Evolutionary conservation across 345 rosid species (phyloP), one percentile per base, ranked within the genome.

Genomic region (Eucalyptus pauciflora): DNA sequence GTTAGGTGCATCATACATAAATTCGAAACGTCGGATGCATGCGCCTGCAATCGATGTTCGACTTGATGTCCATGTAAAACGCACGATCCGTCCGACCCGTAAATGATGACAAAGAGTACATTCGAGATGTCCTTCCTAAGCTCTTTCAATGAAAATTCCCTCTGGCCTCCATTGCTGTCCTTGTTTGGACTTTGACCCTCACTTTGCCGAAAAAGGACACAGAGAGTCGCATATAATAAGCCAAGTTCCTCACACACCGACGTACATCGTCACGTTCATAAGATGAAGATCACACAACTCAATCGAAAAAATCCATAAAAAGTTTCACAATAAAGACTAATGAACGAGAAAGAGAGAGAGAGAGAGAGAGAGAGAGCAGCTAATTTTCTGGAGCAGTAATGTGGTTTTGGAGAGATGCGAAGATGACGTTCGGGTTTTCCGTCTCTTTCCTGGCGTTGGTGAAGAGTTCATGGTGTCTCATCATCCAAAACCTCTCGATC

Each of bases 401-500:
- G 29, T 76, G 48, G 48, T 10, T 76, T 76, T 24, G 85, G 85
- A 76, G 85, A 76, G 85, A 76, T 76, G 48, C 85, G 48, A 76
- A 76, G 48, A 41, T 43, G 85, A 45, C 24, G 85, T 76, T 76
- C 48, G 85, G 8, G 14, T 41, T 22, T 43, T 76, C 85, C 85
- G 24, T 76, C 48, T 76, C 48, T 7, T 41, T 41, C 48, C 85
- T 25, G 85, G 85, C 22, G 48, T 76, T 76, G 85, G 85, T 8
- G 48, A 76, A 76, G 85, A 76, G 27, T 6, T 76, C 29, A 11
- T 76, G 48, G 5, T 93, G 92, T 86, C 89, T 92, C 95, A 93
- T 93, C 52, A 93, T 90, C 95, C 95, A 93, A 88, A 91, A 92
- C 92, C 95, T 92, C 91, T 93, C 95, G 89, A 92, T 91, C 90